Conservation (phyloP, 805 yeast species). For the Yarrowia yakushimensis region DNA sequence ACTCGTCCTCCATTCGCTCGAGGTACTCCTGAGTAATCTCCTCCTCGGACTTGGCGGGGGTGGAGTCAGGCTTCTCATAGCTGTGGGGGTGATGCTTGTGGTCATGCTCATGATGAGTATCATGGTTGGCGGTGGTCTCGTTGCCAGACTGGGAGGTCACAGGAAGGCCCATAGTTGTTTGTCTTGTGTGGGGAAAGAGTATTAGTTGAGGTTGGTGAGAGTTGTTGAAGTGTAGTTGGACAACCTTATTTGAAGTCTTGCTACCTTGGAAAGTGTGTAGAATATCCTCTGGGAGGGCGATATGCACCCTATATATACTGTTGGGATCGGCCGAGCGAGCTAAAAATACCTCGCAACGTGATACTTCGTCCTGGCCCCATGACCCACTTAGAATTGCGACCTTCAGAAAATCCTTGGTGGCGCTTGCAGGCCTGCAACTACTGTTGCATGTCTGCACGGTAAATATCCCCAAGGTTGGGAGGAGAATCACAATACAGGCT, state of each 20-base stretch:
- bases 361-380: neutral
- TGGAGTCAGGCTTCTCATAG: neutral
- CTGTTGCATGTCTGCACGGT: slow-evolving; percentile 23
- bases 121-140: slow-evolving; percentile 1
- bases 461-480: slow-evolving; percentile 15
- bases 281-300: neutral
- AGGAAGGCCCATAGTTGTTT: slow-evolving; percentile 15
- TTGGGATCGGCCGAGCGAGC: neutral
- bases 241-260: neutral
- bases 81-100: slow-evolving; percentile 11
- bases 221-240: neutral
- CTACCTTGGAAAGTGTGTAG: neutral
- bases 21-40: slow-evolving; percentile 30
- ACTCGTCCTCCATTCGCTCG: slow-evolving; percentile 45
- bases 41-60: slow-evolving; percentile 24
- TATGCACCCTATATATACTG: neutral
- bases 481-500: neutral
- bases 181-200: neutral
- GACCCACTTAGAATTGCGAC: slow-evolving; percentile 4
- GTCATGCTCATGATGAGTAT: neutral
- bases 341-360: slow-evolving; percentile 8
- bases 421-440: slow-evolving; percentile 21
- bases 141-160: neutral
- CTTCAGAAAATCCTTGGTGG: neutral
- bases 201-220: neutral